Base-by-base conservation (phyloP, 441 rosid species). In the Euphorbia schlechtendalii region DNA sequence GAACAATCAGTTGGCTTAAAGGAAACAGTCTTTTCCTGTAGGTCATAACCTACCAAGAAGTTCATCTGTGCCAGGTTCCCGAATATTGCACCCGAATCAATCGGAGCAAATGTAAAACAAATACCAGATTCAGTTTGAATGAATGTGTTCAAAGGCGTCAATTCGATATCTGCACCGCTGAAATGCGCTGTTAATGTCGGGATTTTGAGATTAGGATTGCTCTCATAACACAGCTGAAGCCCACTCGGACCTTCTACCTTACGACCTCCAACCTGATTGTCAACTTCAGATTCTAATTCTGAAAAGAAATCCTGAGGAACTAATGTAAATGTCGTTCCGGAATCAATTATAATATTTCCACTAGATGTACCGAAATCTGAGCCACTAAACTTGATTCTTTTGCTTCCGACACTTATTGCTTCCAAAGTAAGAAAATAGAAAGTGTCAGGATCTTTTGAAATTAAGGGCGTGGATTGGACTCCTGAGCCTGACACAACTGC, bases 271-370 rank as follows among this genome's bases (percentile, higher is more conserved):
- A 53, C 17, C 56, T 22, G 15, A 1, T 13, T 53, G 12, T 53
- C 56, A 22, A 53, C 30, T 53, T 53, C 56, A 13, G 52, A 4
- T 3, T 56, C 13, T 57, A 53, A 10, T 18, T 70, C 54, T 15
- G 59, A 9, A 62, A 38, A 67, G 38, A 70, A 54, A 14, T 34
- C 66, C 0, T 30, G 18, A 5, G 78, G 78, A 2, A 67, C 22
- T 34, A 66, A 14, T 8, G 78, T 70, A 69, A 74, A 41, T 3
- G 74, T 66, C 0, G 78, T 70, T 34, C 78, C 78, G 0, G 78
- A 70, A 40, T 74, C 78, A 28, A 67, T 63, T 17, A 74, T 63
- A 18, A 70, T 74, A 45, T 74, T 74, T 20, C 74, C 78, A 18
- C 17, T 14, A 1, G 56, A 22, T 1, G 17, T 22, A 21, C 56